Evolutionary conservation across 805 yeast species (phyloP).

Genomic region (Scheffersomyces coipomensis): DNA sequence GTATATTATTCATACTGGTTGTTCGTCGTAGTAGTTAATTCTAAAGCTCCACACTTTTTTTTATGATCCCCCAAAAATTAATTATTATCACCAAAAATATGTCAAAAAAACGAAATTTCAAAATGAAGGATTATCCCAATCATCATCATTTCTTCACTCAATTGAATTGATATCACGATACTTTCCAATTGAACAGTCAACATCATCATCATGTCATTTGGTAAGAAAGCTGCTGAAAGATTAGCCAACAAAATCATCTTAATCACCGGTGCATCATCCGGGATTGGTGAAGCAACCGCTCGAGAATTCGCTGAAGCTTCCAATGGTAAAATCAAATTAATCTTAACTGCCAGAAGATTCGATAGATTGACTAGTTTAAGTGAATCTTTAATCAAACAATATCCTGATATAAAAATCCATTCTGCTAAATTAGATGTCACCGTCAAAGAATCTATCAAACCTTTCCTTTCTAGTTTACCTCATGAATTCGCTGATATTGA

Average conservation of each 20-base stretch:
- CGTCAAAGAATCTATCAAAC: slow-evolving; percentile 20
- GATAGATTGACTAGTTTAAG: slow-evolving; percentile 25
- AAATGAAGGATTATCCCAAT: too few species aligned
- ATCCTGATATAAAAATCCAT: slow-evolving; percentile 26
- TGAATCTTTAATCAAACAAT: slow-evolving; percentile 19
- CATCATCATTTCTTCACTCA: too few species aligned
- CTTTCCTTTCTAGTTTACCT: slow-evolving; percentile 29
- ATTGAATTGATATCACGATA: too few species aligned
- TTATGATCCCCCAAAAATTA: background rate
- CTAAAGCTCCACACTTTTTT: background rate
- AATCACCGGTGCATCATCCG: slow-evolving; percentile 42
- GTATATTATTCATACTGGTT: too few species aligned
- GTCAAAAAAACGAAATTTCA: too few species aligned
- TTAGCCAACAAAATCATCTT: slow-evolving; percentile 35
- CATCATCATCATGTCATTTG: slow-evolving; percentile 28
- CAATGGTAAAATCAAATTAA: slow-evolving; percentile 33
- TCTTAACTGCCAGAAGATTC: slow-evolving; percentile 38
- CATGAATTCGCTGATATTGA: slow-evolving; percentile 34
- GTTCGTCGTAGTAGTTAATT: background rate
- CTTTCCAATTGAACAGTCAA: background rate
- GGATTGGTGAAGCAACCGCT: slow-evolving; percentile 44
- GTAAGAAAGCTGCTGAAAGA: slow-evolving; percentile 36
- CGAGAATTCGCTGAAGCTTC: slow-evolving; percentile 38
- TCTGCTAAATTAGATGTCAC: slow-evolving; percentile 32
- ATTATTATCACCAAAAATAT: background rate